These are phyloP conservation scores for Peniophora sp. DNA, from an alignment of 1,284 basidiomycete genomes.

Conservation along the genomic window DNA sequence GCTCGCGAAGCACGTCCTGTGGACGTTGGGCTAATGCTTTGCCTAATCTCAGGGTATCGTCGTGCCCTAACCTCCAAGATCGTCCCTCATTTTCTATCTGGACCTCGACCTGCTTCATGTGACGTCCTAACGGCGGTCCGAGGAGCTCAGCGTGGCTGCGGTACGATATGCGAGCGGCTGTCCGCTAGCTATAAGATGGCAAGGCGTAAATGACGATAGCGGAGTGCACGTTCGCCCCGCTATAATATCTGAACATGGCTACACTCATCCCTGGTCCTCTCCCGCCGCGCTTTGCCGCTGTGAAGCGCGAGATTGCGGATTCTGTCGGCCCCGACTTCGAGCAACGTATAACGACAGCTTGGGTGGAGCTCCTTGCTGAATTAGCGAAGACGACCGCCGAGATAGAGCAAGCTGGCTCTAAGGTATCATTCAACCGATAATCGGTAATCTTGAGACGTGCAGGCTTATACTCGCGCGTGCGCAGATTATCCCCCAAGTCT, in stretches of 20 bases:
- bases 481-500: constrained; percentile 49
- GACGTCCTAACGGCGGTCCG: too few species aligned
- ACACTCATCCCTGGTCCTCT: constrained; percentile 4
- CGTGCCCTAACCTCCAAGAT: too few species aligned
- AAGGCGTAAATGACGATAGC: too few species aligned
- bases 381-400: constrained; percentile 35
- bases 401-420: constrained; percentile 37
- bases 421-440: constrained; percentile 37
- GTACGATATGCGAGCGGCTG: too few species aligned
- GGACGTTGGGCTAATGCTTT: too few species aligned
- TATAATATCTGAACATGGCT: neutral
- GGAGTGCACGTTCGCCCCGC: too few species aligned
- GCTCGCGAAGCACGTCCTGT: too few species aligned
- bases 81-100: too few species aligned
- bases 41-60: too few species aligned
- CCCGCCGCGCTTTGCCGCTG: constrained; percentile 38
- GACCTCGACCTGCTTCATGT: too few species aligned
- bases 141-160: too few species aligned
- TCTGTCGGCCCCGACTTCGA: constrained; percentile 41
- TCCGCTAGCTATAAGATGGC: too few species aligned
- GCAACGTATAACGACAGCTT: constrained; percentile 39
- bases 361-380: constrained; percentile 48
- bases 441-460: neutral
- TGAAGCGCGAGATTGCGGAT: constrained; percentile 49
- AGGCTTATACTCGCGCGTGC: constrained; percentile 15